Evolutionary conservation across 257 asterid species (phyloP), one percentile per base, ranked within the genome.

Genomic region (Fraxinus anomala): DNA sequence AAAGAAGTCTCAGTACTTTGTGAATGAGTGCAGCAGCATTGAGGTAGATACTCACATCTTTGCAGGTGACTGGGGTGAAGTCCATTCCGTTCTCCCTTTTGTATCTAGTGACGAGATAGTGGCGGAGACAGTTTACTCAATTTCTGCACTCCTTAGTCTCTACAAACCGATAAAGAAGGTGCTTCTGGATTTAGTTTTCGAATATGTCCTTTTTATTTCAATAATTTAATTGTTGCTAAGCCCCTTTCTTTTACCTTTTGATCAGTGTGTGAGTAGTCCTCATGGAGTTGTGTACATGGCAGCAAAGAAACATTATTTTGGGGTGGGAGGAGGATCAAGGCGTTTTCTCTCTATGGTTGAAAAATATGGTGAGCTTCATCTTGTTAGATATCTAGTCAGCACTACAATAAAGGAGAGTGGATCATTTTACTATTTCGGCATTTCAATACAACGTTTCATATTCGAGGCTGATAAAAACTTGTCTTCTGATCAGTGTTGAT

Each of bases 281-380:
- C 59, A 74, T 59, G 98, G 98, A 76, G 88, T 89, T 33, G 95
- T 93, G 63, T 93, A 96, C 81, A 83, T 96, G 96, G 97, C 99
- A 56, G 99, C 98, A 78, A 96, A 93, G 91, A 96, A 96, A 77
- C 75, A 93, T 82, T 96, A 93, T 81, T 93, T 96, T 75, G 99
- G 99, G 77, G 99, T 96, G 0, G 99, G 99, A 49, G 99, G 99
- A 76, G 99, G 99, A 81, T 90, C 98, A 12, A 86, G 97, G 85
- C 85, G 85, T 54, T 93, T 93, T 78, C 78, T 93, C 33, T 93
- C 98, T 49, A 17, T 93, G 26, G 89, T 88, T 24, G 99, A 92
- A 80, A 91, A 92, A 81, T 94, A 92, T 30, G 94, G 99, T 92
- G 78, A 82, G 90, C 77, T 75, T 2, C 36, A 39, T 70, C 68